Conservation (phyloP, 2,329 filamentous ascomycete genomes). For the Akanthomyces lecanii region DNA sequence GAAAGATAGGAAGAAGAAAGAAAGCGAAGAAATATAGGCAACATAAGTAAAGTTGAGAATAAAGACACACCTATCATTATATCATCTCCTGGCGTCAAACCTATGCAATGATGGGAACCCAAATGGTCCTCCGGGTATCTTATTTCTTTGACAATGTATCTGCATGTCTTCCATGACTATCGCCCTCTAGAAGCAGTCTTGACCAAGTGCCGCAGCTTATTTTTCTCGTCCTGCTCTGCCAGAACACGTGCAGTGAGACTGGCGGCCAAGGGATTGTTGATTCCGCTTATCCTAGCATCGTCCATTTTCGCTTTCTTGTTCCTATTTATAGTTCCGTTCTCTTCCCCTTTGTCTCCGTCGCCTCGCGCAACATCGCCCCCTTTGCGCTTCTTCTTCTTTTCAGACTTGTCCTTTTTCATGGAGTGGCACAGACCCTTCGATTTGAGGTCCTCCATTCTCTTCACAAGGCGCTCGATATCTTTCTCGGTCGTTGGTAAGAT, state of each 20-base stretch:
- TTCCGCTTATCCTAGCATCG: slow-evolving; percentile 50
- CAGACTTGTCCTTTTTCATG: slow-evolving; percentile 72
- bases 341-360: slow-evolving; percentile 8
- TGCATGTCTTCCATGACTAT: neutral
- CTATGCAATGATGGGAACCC: neutral
- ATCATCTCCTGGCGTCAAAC: neutral
- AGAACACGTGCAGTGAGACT: slow-evolving; percentile 81
- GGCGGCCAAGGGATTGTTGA: slow-evolving; percentile 86
- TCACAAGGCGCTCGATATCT: slow-evolving; percentile 64
- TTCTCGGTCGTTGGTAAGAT: slow-evolving; percentile 68
- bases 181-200: slow-evolving; percentile 19
- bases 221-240: slow-evolving; percentile 77
- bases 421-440: slow-evolving; percentile 76
- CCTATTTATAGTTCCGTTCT: slow-evolving; percentile 48
- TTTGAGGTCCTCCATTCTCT: slow-evolving; percentile 64
- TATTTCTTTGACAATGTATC: neutral
- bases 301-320: slow-evolving; percentile 28
- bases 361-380: slow-evolving; percentile 29
- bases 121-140: neutral
- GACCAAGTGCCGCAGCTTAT: slow-evolving; percentile 70
- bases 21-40: too few species aligned
- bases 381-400: slow-evolving; percentile 67
- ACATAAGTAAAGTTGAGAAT: too few species aligned
- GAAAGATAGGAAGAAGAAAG: too few species aligned
- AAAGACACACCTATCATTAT: too few species aligned